Evolutionary conservation across 768 basidiomycete species (phyloP).

Genomic region (Termitomyces sp.): DNA sequence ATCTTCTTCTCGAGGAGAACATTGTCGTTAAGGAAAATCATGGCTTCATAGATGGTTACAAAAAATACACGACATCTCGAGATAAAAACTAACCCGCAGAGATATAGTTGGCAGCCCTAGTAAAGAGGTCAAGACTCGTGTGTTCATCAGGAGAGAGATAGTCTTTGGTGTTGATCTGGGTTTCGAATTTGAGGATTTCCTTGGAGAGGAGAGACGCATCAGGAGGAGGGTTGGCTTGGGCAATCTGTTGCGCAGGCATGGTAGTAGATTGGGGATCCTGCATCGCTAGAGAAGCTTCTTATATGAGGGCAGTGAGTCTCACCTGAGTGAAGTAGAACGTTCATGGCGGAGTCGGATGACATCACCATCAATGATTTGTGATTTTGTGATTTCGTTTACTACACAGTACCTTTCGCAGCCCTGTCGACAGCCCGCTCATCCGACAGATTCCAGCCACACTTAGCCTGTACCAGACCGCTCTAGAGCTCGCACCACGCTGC

Average conservation of each 20-base stretch:
- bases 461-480: not conserved
- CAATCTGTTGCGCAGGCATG: constrained; percentile 53
- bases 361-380: not conserved
- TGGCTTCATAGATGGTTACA: constrained; percentile 37
- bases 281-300: not conserved
- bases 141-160: constrained; percentile 48
- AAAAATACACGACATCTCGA: not conserved
- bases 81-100: constrained; percentile 47
- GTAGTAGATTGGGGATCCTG: not conserved
- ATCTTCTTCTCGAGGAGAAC: constrained; percentile 58
- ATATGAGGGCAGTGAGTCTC: not conserved
- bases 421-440: not conserved
- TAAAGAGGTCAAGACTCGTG: constrained; percentile 44
- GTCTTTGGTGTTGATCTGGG: constrained; percentile 40
- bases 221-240: constrained; percentile 62
- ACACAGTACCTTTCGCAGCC: not conserved
- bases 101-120: constrained; percentile 63
- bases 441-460: not conserved
- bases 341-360: not conserved
- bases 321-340: not conserved
- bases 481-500: not conserved
- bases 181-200: constrained; percentile 40
- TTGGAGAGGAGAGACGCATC: constrained; percentile 66
- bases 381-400: no score
- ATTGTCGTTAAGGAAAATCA: constrained; percentile 80